Evolutionary conservation across 2,329 filamentous ascomycete species (phyloP).

Genomic region (Colletotrichum plurivorum): DNA sequence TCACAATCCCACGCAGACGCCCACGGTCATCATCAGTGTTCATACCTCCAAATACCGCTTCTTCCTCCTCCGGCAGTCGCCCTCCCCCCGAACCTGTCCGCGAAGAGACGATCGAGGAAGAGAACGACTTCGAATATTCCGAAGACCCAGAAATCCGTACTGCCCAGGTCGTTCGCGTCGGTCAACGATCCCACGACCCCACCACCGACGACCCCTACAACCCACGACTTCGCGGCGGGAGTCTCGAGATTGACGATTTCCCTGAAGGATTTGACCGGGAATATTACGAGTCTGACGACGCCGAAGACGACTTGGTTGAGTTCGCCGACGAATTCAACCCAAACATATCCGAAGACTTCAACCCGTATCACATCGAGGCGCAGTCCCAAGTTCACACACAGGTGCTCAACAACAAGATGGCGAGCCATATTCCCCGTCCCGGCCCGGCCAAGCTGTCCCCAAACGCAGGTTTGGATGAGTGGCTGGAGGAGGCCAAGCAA

Average conservation of each 20-base stretch:
- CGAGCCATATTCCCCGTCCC: slow-evolving; percentile 80
- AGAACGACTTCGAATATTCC: slow-evolving; percentile 19
- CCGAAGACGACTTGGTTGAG: slow-evolving; percentile 28
- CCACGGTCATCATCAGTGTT: slow-evolving; percentile 32
- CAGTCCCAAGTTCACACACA: slow-evolving; percentile 20
- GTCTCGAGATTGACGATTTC: slow-evolving; percentile 27
- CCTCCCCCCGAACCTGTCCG: slow-evolving; percentile 15
- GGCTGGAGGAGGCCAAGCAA: slow-evolving; percentile 96
- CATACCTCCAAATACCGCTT: slow-evolving; percentile 9
- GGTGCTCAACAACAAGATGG: slow-evolving; percentile 50
- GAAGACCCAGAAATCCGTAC: slow-evolving; percentile 31
- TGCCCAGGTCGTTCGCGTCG: slow-evolving; percentile 24
- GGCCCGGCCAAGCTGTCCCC: slow-evolving; percentile 88
- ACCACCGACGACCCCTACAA: slow-evolving; percentile 18
- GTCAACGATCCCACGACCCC: slow-evolving; percentile 28
- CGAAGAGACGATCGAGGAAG: slow-evolving; percentile 11
- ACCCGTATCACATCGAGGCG: slow-evolving; percentile 24
- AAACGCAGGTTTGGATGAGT: slow-evolving; percentile 92
- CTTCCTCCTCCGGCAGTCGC: background rate
- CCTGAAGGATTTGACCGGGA: slow-evolving; percentile 26
- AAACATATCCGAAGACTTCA: slow-evolving; percentile 20
- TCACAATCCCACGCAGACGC: slow-evolving; percentile 25
- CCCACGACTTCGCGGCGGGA: slow-evolving; percentile 25
- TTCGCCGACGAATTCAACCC: slow-evolving; percentile 28
- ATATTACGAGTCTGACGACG: slow-evolving; percentile 36